Evolutionary conservation across 345 rosid genomes (phyloP).

Genomic region (Gossypium mustelinum): DNA sequence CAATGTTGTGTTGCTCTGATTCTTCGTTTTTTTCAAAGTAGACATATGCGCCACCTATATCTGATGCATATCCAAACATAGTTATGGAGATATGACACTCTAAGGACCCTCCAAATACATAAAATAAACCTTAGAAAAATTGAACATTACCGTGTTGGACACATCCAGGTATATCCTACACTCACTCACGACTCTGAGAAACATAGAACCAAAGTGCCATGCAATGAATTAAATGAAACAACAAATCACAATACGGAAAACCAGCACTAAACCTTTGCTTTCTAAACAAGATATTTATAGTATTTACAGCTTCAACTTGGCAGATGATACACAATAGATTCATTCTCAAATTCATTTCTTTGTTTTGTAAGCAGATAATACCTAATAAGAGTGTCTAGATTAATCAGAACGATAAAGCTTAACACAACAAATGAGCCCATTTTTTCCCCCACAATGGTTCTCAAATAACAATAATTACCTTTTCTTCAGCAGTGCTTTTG

Average conservation of each 20-base stretch:
- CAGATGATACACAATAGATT: background rate
- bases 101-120: background rate
- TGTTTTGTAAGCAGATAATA: background rate
- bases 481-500: constrained; percentile 77
- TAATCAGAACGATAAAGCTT: background rate
- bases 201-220: background rate
- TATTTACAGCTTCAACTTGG: background rate
- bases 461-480: constrained; percentile 38
- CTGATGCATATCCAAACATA: background rate
- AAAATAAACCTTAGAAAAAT: background rate
- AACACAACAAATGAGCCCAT: background rate
- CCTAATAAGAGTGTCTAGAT: background rate
- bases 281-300: background rate
- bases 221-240: background rate
- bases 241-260: background rate
- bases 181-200: background rate
- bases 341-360: background rate
- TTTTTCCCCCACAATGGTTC: background rate
- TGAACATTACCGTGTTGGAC: background rate
- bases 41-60: background rate
- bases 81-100: background rate
- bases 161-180: background rate
- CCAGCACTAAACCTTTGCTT: background rate
- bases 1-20: background rate
- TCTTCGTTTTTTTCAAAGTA: background rate